These are phyloP conservation scores for Yamadazyma atlantica DNA, from an alignment of 1,139 yeast species.

Conservation along the genomic window DNA sequence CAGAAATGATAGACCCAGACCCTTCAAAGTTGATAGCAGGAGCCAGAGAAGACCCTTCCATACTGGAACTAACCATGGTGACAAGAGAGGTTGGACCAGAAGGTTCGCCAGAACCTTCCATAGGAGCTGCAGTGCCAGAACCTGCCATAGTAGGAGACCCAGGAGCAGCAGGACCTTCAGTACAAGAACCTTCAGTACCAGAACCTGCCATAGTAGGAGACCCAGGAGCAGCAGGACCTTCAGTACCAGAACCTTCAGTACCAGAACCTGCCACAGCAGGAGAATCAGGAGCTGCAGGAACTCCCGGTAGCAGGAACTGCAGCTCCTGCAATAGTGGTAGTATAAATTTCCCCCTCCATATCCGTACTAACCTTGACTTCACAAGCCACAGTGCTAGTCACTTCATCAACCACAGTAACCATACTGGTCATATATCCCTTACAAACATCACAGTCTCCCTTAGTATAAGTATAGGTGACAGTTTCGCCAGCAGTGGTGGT, in stretches of 20 bases:
- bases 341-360: background rate
- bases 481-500: slow-evolving; percentile 6
- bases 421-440: slow-evolving; percentile 6
- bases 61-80: too few relatives aligned
- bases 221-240: too few relatives aligned
- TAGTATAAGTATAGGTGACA: slow-evolving; percentile 16
- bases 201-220: background rate
- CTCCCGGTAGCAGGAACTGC: background rate
- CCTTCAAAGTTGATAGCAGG: background rate
- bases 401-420: slow-evolving; percentile 5
- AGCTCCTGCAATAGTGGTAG: background rate
- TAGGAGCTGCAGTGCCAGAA: background rate
- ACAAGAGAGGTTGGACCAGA: background rate
- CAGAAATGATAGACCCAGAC: background rate
- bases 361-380: slow-evolving; percentile 6
- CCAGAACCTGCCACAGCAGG: too few relatives aligned
- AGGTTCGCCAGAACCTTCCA: too few relatives aligned
- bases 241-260: background rate
- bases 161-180: too few relatives aligned
- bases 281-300: too few relatives aligned
- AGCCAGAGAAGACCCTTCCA: background rate
- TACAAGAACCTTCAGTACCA: too few relatives aligned
- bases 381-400: slow-evolving; percentile 7
- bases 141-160: too few relatives aligned
- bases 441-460: slow-evolving; percentile 11